phyloP scores from a whole-genome alignment of 495 filamentous ascomycete species.

The Penicillium samsonianum region DNA sequence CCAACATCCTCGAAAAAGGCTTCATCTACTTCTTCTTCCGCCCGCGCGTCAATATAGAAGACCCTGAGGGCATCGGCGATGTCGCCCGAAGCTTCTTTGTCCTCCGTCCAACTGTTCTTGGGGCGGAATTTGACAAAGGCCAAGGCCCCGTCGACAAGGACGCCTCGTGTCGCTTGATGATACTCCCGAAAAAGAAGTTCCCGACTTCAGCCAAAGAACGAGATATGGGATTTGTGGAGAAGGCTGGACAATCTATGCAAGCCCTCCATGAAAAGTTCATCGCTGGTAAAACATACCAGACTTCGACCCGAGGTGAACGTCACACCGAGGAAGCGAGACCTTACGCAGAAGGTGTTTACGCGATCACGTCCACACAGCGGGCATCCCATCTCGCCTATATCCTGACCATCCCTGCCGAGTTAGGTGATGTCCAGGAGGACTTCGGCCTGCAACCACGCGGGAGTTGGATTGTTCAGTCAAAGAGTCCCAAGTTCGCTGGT shows the following conservation, averaged over 20 bases:
- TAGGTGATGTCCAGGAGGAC: constrained; percentile 73
- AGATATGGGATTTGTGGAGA: constrained; percentile 86
- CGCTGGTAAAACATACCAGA: constrained; percentile 66
- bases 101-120: constrained; percentile 71
- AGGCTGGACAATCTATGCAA: constrained; percentile 63
- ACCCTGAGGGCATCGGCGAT: constrained; percentile 69
- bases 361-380: constrained; percentile 69
- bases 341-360: constrained; percentile 85
- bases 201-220: constrained; percentile 70
- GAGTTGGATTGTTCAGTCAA: constrained; percentile 76
- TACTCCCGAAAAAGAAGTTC: constrained; percentile 84
- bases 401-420: constrained; percentile 70
- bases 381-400: constrained; percentile 80
- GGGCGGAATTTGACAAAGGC: constrained; percentile 60
- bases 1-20: constrained; percentile 86
- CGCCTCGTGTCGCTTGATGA: constrained; percentile 69
- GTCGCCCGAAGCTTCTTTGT: constrained; percentile 81
- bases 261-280: constrained; percentile 75
- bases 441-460: constrained; percentile 73
- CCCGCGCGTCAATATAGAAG: constrained; percentile 69
- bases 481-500: constrained; percentile 72
- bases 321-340: constrained; percentile 70
- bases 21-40: constrained; percentile 94
- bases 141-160: constrained; percentile 60
- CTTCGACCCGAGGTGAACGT: constrained; percentile 73